A percentile compares a stretch with the other conserved stretches of the same genome.
These are phyloP conservation scores for Penicillium desertorum DNA, from an alignment of 495 filamentous ascomycete genomes.

Conservation along the genomic window DNA sequence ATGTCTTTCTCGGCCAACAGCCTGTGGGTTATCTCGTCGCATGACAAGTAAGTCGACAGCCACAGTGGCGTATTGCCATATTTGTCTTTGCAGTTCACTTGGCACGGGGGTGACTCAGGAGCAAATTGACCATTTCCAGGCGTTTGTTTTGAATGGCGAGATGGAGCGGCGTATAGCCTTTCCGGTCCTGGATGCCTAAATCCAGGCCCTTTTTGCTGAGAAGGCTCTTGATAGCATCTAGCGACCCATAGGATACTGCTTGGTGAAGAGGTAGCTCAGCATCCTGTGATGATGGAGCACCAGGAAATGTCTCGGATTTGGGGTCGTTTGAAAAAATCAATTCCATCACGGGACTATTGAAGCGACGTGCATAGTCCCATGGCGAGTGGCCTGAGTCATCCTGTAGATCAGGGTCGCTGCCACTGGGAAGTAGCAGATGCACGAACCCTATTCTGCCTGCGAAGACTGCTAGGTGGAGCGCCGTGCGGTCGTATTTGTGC, in stretches of 20 bases:
- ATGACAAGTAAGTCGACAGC: slow-evolving; percentile 14
- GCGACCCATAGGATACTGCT: slow-evolving; percentile 11
- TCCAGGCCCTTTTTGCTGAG: slow-evolving; percentile 1
- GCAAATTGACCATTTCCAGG: slow-evolving; percentile 12
- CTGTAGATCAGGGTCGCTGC: no score
- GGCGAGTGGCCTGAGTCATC: no score
- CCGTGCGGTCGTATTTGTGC: slow-evolving; percentile 6
- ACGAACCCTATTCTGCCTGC: slow-evolving; percentile 10
- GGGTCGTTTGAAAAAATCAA: slow-evolving; percentile 1
- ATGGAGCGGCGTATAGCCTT: slow-evolving; percentile 15
- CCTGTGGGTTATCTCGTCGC: slow-evolving; percentile 10
- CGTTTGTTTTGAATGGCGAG: slow-evolving; percentile 12
- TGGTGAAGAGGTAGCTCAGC: slow-evolving; percentile 13
- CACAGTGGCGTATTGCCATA: slow-evolving; percentile 18
- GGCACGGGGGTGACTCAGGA: slow-evolving; percentile 3
- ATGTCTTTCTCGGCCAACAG: slow-evolving; percentile 11
- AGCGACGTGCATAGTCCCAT: slow-evolving; percentile 4
- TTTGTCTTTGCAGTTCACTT: slow-evolving; percentile 12
- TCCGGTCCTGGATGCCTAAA: slow-evolving; percentile 1
- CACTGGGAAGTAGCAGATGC: slow-evolving; percentile 6
- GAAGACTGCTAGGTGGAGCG: slow-evolving; percentile 13
- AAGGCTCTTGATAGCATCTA: slow-evolving; percentile 10
- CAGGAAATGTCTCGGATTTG: background rate
- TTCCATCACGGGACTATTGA: slow-evolving; percentile 8
- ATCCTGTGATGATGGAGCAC: slow-evolving; percentile 5